A percentile compares a stretch with the other conserved stretches of the same genome.
These are phyloP conservation scores for Psophocarpus tetragonolobus DNA, from an alignment of 306 rosid genomes.

Conservation along the genomic window DNA sequence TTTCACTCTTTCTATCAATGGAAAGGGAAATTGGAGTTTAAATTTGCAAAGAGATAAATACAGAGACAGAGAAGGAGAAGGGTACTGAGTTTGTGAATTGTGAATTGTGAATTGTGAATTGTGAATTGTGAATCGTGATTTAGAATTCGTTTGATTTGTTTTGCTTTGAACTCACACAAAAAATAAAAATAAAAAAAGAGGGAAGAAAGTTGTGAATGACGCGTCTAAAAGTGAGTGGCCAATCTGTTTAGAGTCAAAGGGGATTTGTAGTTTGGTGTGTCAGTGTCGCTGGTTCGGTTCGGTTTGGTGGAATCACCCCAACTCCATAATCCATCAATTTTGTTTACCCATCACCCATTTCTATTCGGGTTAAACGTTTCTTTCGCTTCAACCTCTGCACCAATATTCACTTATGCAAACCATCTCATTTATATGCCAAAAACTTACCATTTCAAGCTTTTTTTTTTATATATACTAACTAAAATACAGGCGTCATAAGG, in stretches of 20 bases:
- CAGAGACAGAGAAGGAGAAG: slow-evolving; percentile 7
- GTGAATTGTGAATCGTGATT: neutral
- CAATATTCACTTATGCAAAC: neutral
- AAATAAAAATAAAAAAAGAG: neutral
- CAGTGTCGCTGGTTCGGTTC: slow-evolving; percentile 13
- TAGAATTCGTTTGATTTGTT: neutral
- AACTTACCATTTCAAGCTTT: neutral
- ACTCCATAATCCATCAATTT: neutral
- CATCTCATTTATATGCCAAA: neutral
- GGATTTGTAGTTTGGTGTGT: slow-evolving; percentile 38
- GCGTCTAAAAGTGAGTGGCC: slow-evolving; percentile 41
- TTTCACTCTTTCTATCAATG: neutral
- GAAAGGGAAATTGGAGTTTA: slow-evolving; percentile 30
- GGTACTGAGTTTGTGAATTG: neutral
- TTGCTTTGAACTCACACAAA: slow-evolving; percentile 53
- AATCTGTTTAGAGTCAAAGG: slow-evolving; percentile 44
- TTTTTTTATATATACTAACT: too few relatives aligned
- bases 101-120: too few relatives aligned
- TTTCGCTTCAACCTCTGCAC: slow-evolving; percentile 40
- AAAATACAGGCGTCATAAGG: too few relatives aligned
- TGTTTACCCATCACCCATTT: neutral
- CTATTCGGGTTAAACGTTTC: slow-evolving; percentile 46
- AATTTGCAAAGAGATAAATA: neutral
- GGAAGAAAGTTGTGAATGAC: slow-evolving; percentile 28
- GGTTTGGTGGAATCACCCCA: slow-evolving; percentile 22